Evolutionary conservation across 257 asterid genomes (phyloP), one percentile per base, ranked within the genome.

Genomic region (Nicotiana tomentosiformis): DNA sequence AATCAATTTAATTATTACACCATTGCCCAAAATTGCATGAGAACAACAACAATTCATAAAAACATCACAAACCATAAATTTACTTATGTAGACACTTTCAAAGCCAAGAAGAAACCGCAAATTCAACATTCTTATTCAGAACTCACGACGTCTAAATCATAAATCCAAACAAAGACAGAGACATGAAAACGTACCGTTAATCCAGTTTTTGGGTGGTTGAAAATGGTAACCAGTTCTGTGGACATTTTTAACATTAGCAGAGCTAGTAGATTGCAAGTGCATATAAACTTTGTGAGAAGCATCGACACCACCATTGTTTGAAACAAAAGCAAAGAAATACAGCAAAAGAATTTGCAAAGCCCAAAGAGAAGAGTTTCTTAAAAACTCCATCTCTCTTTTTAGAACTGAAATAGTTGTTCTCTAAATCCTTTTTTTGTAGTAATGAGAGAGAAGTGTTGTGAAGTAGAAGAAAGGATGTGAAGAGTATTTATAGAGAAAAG

Each of bases 171-270:
- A 5, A 0, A 69, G 46, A 69, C 5, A 46, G 8, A 74, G 39
- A 74, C 18, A 46, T 81, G 17, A 65, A 81, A 18, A 66, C 66
- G 6, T 84, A 87, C 88, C 95, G 65, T 91, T 91, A 37, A 91
- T 90, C 95, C 93, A 90, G 15, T 91, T 85, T 84, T 84, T 90
- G 33, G 84, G 85, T 51, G 95, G 95, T 86, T 91, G 95, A 61
- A 91, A 91, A 80, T 91, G 95, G 61, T 80, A 91, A 84, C 88
- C 91, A 39, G 95, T 91, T 87, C 93, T 82, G 72, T 90, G 89
- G 1, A 84, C 20, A 37, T 81, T 68, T 5, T 69, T 56, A 1
- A 37, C 83, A 43, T 37, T 33, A 5, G 5, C 39, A 18, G 84
- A 60, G 0, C 81, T 67, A 5, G 29, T 11, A 67, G 82, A 29